Base-by-base conservation (phyloP, 2,329 filamentous ascomycete species). In the Ophiocordyceps unilateralis region DNA sequence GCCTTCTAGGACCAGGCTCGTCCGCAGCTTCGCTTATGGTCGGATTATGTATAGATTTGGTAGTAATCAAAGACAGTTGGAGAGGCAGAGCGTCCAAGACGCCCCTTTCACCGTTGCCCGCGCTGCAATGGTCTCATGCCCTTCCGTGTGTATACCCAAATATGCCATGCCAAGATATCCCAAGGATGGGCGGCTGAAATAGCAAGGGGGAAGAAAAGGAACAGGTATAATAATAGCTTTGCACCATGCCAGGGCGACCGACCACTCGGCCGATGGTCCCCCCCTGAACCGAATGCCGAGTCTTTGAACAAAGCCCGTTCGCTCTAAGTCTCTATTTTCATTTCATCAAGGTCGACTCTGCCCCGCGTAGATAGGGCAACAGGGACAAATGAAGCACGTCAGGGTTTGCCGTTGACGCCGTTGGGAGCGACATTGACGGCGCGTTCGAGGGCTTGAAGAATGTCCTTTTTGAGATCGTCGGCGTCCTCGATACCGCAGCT, bases 401-500 rank as follows among this genome's bases (percentile, higher is more conserved):
- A 39, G 10, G 14, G 17, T 15, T 45, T 17, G 39, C 55, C 53
- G 41, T 58, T 58, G 41, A 53, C 45, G 41, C 54, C 58, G 44
- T 59, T 59, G 44, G 48, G 41, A 24, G 56, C 53, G 44, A 48
- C 42, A 34, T 40, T 40, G 6, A 84, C 76, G 1, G 85, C 85
- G 62, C 73, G 76, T 61, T 91, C 81, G 37, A 96, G 64, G 5
- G 91, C 91, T 61, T 83, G 81, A 50, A 87, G 60, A 15, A 93
- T 78, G 67, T 98, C 91, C 36, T 70, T 72, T 54, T 78, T 79
- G 47, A 98, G 68, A 61, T 98, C 91, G 47, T 80, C 78, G 8
- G 77, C 76, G 56, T 98, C 91, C 66, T 98, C 91, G 44, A 98
- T 78, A 55, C 91, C 91, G 59, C 87, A 95, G 70, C 86, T 93